Evolutionary conservation across 2,329 filamentous ascomycete species (phyloP).

Genomic region (Fusarium liriodendri): DNA sequence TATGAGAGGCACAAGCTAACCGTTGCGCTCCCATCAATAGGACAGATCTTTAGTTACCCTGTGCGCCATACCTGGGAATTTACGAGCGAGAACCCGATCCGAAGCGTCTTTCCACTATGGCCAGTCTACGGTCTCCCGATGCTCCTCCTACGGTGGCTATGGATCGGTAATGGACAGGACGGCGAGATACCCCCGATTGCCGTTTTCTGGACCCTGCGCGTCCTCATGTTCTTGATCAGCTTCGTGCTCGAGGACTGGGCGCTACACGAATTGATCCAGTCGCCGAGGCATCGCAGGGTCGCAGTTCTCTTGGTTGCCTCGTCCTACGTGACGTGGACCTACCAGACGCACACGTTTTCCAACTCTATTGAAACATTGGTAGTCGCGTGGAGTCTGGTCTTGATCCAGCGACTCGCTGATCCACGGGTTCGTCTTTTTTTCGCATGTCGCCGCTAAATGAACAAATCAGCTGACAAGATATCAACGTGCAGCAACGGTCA

Average conservation of each 20-base stretch:
- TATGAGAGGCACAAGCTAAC: conserved; percentile 23
- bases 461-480: conserved; percentile 40
- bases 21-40: conserved; percentile 57
- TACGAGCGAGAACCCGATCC: conserved; percentile 86
- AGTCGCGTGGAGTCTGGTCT: conserved; percentile 91
- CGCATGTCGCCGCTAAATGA: conserved; percentile 5
- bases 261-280: conserved; percentile 87
- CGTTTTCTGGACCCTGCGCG: conserved; percentile 89
- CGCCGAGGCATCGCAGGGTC: conserved; percentile 75
- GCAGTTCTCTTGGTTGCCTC: conserved; percentile 90
- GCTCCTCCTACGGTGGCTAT: conserved; percentile 91
- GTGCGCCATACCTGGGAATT: conserved; percentile 96
- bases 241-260: conserved; percentile 99
- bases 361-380: conserved; percentile 96
- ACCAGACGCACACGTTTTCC: conserved; percentile 97
- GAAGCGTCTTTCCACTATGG: conserved; percentile 97
- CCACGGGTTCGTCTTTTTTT: conserved; percentile 70
- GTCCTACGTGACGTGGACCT: conserved; percentile 98
- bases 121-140: conserved; percentile 94
- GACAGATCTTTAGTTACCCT: conserved; percentile 92
- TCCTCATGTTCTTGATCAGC: conserved; percentile 93
- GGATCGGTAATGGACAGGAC: conserved; percentile 83
- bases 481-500: conserved; percentile 70
- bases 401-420: conserved; percentile 87
- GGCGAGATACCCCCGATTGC: conserved; percentile 83